phyloP scores from a whole-genome alignment of 768 basidiomycete species.

The Trichaptum fuscoviolaceum region DNA sequence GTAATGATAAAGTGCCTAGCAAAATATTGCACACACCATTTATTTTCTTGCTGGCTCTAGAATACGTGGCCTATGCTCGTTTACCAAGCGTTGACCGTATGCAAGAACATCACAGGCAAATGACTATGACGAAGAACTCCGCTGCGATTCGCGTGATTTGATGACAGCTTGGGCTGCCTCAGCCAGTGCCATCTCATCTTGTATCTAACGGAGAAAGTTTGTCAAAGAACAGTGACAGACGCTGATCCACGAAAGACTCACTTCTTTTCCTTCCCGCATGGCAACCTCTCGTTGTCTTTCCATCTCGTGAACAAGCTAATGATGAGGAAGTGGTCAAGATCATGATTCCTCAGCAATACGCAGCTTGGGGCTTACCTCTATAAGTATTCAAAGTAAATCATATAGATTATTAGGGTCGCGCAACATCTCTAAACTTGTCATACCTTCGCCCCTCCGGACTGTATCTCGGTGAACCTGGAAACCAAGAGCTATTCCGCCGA shows the following conservation, averaged over 20 bases:
- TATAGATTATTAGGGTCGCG: not conserved
- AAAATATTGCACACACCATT: not conserved
- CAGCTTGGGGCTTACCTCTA: not conserved
- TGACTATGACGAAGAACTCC: not conserved
- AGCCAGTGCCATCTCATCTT: not conserved
- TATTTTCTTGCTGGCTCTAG: too few relatives aligned
- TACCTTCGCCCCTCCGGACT: slow-evolving; percentile 51
- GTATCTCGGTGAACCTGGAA: slow-evolving; percentile 50
- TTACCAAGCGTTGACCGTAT: not conserved
- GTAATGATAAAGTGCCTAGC: not conserved
- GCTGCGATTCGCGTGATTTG: not conserved
- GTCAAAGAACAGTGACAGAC: not conserved
- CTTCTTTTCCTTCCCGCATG: not conserved
- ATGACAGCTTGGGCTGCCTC: slow-evolving; percentile 1
- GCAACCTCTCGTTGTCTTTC: slow-evolving; percentile 1
- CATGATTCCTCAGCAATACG: not conserved
- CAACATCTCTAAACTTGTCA: slow-evolving; percentile 17
- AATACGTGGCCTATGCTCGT: too few relatives aligned
- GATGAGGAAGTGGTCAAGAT: not conserved
- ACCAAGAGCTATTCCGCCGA: slow-evolving; percentile 49
- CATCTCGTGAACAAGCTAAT: not conserved
- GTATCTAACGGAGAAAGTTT: not conserved
- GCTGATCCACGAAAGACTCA: not conserved
- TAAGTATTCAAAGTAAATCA: not conserved
- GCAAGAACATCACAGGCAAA: not conserved